These are phyloP conservation scores for Fusarium brevicatenulatum DNA, from an alignment of 2,329 filamentous ascomycete species.

Conservation along the genomic window DNA sequence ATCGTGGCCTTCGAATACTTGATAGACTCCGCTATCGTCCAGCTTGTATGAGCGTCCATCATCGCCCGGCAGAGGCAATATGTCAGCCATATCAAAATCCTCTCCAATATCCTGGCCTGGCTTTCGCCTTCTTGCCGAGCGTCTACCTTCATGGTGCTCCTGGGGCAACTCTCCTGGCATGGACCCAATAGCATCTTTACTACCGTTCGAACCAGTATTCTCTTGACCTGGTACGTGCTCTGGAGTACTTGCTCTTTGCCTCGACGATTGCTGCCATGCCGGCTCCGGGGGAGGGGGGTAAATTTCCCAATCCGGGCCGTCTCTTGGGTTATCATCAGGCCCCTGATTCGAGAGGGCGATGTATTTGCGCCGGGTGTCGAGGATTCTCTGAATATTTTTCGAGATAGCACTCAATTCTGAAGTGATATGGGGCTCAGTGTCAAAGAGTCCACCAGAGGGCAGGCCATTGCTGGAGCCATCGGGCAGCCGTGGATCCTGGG, in stretches of 20 bases:
- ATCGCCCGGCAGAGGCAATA: conserved; percentile 76
- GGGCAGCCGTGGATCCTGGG: conserved; percentile 20
- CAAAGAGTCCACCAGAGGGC: conserved; percentile 64
- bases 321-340: conserved; percentile 86
- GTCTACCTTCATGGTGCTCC: conserved; percentile 52
- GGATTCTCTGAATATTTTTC: conserved; percentile 87
- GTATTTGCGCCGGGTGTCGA: conserved; percentile 90
- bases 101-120: conserved; percentile 90
- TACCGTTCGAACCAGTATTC: conserved; percentile 20
- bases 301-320: conserved; percentile 83
- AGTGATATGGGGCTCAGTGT: conserved; percentile 82
- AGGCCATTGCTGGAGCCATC: conserved; percentile 38
- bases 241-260: conserved; percentile 10
- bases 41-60: conserved; percentile 80
- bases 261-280: conserved; percentile 69
- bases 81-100: conserved; percentile 86
- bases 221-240: conserved; percentile 37
- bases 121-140: conserved; percentile 74
- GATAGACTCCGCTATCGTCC: conserved; percentile 88
- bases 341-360: conserved; percentile 86
- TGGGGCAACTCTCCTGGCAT: conserved; percentile 12
- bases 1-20: conserved; percentile 81
- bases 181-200: conserved; percentile 16
- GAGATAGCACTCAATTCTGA: conserved; percentile 88
- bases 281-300: conserved; percentile 94